These are phyloP conservation scores for Takashimella koratensis DNA, from an alignment of 1,284 basidiomycete genomes.

Conservation along the genomic window DNA sequence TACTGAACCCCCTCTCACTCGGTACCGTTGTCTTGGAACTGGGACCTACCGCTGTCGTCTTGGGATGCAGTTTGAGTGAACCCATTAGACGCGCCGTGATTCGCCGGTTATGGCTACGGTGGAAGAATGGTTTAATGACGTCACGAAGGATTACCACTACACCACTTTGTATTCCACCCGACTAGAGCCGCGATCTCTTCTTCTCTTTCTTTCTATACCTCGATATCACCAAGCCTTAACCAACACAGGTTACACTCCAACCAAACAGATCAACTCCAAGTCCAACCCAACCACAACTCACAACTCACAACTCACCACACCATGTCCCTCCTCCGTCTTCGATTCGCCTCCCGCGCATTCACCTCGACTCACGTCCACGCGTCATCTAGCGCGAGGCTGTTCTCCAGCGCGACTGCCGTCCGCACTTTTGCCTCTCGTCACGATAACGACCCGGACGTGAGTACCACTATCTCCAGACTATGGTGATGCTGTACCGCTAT, in stretches of 20 bases:
- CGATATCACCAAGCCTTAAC: neutral
- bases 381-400: neutral
- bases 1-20: no score
- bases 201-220: neutral
- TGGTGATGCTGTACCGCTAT: no score
- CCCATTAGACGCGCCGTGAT: no score
- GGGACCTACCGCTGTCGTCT: no score
- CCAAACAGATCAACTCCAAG: no score
- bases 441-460: neutral
- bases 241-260: no score
- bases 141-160: no score
- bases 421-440: neutral
- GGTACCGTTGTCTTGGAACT: no score
- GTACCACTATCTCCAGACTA: neutral
- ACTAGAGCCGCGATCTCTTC: neutral
- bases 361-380: neutral
- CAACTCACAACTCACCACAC: neutral
- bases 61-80: no score
- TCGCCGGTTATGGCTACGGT: no score
- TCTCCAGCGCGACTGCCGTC: neutral
- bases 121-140: no score
- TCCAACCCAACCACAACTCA: neutral
- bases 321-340: neutral
- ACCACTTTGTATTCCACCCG: no score
- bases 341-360: neutral